Percentiles rank a stretch among this genome's conserved stretches.
Evolutionary conservation across 2,329 filamentous ascomycete genomes (phyloP).

Genomic region (Drechslerella dactyloides): DNA sequence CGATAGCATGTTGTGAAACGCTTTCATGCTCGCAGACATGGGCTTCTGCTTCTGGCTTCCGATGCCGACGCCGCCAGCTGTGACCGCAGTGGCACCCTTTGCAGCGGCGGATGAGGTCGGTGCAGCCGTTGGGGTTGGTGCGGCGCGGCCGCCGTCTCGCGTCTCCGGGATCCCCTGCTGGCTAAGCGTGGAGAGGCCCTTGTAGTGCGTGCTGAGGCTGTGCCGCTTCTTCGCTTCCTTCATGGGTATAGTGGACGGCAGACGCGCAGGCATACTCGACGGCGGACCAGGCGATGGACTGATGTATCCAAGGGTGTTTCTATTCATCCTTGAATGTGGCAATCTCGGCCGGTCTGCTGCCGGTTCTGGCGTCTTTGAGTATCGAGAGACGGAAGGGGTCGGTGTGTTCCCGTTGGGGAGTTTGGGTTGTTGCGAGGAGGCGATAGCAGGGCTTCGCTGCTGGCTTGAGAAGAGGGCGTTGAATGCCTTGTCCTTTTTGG

Average conservation of each 20-base stretch:
- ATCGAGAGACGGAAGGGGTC: constrained; percentile 11
- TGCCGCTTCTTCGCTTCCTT: constrained; percentile 26
- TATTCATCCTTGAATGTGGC: constrained; percentile 45
- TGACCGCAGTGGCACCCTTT: background rate
- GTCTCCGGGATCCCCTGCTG: constrained; percentile 46
- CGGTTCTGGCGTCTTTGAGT: constrained; percentile 38
- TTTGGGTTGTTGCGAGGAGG: background rate
- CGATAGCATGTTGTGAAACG: constrained; percentile 30
- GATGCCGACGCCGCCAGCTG: too few species aligned
- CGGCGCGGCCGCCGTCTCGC: constrained; percentile 18
- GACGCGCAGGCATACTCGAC: constrained; percentile 40
- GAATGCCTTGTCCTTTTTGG: constrained; percentile 27
- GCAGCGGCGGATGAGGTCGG: background rate
- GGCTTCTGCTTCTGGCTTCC: constrained; percentile 17
- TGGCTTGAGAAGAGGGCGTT: constrained; percentile 22
- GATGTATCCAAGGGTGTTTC: constrained; percentile 44
- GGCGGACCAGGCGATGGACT: constrained; percentile 43
- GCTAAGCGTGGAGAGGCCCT: constrained; percentile 38
- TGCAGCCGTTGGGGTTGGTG: constrained; percentile 8
- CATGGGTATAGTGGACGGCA: constrained; percentile 34
- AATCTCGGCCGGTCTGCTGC: constrained; percentile 18
- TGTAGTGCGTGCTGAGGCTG: constrained; percentile 37
- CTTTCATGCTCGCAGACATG: constrained; percentile 29
- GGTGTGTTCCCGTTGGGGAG: constrained; percentile 13
- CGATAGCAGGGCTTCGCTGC: constrained; percentile 1